A percentile compares a stretch with the other conserved stretches of the same genome.
phyloP scores from a whole-genome alignment of 1,284 basidiomycete genomes.

The Ustilago vetiveriae region DNA sequence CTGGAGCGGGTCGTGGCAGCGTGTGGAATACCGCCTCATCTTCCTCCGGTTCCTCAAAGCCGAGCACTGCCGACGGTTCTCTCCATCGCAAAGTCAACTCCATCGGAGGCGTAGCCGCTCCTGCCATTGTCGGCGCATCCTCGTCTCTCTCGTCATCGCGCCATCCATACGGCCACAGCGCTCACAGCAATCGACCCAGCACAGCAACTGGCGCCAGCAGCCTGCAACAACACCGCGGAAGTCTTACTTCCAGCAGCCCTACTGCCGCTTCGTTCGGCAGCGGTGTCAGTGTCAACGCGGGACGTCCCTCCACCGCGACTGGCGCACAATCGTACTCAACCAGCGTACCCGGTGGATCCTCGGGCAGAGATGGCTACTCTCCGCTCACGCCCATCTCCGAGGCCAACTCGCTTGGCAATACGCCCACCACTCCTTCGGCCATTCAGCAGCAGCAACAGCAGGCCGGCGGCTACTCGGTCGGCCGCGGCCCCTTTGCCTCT shows the following conservation, averaged over 20 bases:
- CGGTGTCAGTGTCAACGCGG: constrained; percentile 1
- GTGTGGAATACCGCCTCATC: constrained; percentile 25
- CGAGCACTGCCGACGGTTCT: constrained; percentile 21
- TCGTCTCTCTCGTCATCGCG: constrained; percentile 10
- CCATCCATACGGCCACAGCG: constrained; percentile 13
- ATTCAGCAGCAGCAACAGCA: constrained; percentile 36
- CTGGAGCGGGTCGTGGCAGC: constrained; percentile 33
- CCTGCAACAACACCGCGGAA: constrained; percentile 12
- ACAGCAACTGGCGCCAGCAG: constrained; percentile 53
- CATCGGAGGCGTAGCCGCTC: constrained; percentile 30
- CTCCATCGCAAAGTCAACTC: constrained; percentile 55
- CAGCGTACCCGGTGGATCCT: constrained; percentile 2
- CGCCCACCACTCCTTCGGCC: constrained; percentile 35
- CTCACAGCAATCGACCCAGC: constrained; percentile 39
- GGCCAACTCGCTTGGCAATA: constrained; percentile 37
- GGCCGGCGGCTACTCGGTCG: constrained; percentile 57
- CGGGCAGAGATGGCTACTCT: constrained; percentile 19
- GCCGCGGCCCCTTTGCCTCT: constrained; percentile 50
- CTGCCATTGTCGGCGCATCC: constrained; percentile 23
- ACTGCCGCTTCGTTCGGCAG: constrained; percentile 31
- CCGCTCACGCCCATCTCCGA: constrained; percentile 56
- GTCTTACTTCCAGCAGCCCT: constrained; percentile 28
- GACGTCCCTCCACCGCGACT: constrained; percentile 45
- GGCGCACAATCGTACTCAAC: constrained; percentile 28
- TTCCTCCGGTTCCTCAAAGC: constrained; percentile 21